Base-by-base conservation (phyloP, 129 eudicot genomes). In the Ambrosia trifida region DNA sequence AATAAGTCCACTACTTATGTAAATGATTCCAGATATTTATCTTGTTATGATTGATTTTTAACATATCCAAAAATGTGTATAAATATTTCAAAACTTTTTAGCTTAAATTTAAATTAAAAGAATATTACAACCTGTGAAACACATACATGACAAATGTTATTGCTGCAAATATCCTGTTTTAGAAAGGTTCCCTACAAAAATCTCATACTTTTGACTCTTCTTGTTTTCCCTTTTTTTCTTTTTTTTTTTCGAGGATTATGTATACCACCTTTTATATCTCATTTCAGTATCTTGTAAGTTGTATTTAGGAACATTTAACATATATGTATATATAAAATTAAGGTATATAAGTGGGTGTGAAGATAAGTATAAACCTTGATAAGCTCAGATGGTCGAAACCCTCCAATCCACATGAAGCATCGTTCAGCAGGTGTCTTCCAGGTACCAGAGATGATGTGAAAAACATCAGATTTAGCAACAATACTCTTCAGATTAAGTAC, bases 341-440 rank as follows among this genome's bases (percentile, higher is more conserved):
- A 3, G 2, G 40, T 49, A 36, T 30, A 12, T 73, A 7, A 16
- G 16, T 54, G 32, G 24, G 7, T 77, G 56, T 28, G 66, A 24
- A 18, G 3, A 60, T 17, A 44, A 33, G 57, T 54, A 11, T 57
- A 45, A 38, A 91, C 97, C 96, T 95, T 95, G 73, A 95, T 86
- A 79, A 95, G 72, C 68, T 87, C 91, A 3, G 99, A 95, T 19
- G 99, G 99, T 35, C 99, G 91, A 68, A 95, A 95, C n/a, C 91
- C 97, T 32, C 99, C 99, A 30, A 95, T 82, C 99, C 99, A 95
- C 96, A 95, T 82, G 85, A 90, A 95, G 84, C 97, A 90, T 11
- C 99, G 87, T 79, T 95, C 99, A 7, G 99, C 96, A 5, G 99
- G 99, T 50, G 99, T 87, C 80, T 84, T 95, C 99, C 99, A 95